Conservation (phyloP, 108 stramenopile species). For the Schizochytrium sp. region DNA sequence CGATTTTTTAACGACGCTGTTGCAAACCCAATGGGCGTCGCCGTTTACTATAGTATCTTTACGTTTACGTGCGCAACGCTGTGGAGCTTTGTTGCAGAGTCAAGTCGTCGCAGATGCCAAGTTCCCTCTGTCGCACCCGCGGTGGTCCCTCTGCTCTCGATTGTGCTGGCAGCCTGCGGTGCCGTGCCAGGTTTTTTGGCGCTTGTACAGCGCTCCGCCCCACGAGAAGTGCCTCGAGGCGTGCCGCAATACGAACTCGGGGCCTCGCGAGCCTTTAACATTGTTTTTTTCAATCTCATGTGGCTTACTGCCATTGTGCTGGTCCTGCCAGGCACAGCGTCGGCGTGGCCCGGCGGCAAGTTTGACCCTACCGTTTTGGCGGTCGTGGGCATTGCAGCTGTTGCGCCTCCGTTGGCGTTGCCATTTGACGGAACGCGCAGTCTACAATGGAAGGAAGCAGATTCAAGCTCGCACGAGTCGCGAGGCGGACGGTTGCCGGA, state of each 20-base stretch:
- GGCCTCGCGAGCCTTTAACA: not conserved
- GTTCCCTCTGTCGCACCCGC: not conserved
- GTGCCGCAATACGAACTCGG: not conserved
- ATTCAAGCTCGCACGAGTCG: not conserved
- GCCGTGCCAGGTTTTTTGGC: not conserved
- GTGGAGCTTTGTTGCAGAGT: not conserved
- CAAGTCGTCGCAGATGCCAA: not conserved
- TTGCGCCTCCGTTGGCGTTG: not conserved
- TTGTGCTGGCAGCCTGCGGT: not conserved
- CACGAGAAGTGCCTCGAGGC: not conserved
- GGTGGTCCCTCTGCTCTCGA: not conserved
- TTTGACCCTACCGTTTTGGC: not conserved
- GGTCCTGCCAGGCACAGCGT: not conserved
- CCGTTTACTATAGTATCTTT: not conserved
- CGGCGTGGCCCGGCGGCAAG: not conserved
- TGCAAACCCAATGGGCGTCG: not conserved
- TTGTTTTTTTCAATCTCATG: not conserved
- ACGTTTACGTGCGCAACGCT: not conserved
- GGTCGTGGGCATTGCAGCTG: not conserved
- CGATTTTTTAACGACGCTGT: not conserved
- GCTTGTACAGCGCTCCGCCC: not conserved
- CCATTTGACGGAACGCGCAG: not conserved
- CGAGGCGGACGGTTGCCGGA: not conserved
- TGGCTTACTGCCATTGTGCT: not conserved
- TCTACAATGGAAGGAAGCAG: not conserved